These are phyloP conservation scores for Fraxinus dipetala DNA, from an alignment of 305 asterid species.

Conservation along the genomic window DNA sequence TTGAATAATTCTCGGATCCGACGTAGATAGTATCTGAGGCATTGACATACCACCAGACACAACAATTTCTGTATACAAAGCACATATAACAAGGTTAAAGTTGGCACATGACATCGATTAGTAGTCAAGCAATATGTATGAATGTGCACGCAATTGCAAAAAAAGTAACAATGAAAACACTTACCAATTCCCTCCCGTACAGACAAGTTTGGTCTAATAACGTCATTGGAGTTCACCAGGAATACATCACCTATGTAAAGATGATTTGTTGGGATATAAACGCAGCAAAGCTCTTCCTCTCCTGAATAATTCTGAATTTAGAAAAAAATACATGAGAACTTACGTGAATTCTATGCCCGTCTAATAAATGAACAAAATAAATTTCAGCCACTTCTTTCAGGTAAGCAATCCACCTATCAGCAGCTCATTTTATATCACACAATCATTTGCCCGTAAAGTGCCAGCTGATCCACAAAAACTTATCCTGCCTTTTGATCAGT, in stretches of 20 bases:
- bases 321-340: neutral
- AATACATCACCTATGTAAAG: conserved; percentile 4
- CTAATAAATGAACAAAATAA: neutral
- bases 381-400: neutral
- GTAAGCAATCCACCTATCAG: neutral
- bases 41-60: conserved; percentile 5
- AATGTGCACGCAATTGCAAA: neutral
- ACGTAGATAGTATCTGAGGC: neutral
- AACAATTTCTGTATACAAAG: neutral
- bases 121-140: neutral
- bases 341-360: neutral
- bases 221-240: neutral
- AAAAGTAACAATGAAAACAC: neutral
- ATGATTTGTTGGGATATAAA: conserved; percentile 1
- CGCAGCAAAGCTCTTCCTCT: conserved; percentile 2
- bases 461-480: neutral
- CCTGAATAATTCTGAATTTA: neutral
- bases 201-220: conserved; percentile 4
- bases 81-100: neutral
- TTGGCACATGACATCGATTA: neutral
- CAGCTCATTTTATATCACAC: neutral
- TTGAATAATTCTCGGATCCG: neutral
- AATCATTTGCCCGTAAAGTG: neutral
- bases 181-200: neutral
- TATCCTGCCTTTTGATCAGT: neutral